Evolutionary conservation across 2,329 filamentous ascomycete species (phyloP), one percentile per base, ranked within the genome.

Genomic region (Aspergillus clavatus): DNA sequence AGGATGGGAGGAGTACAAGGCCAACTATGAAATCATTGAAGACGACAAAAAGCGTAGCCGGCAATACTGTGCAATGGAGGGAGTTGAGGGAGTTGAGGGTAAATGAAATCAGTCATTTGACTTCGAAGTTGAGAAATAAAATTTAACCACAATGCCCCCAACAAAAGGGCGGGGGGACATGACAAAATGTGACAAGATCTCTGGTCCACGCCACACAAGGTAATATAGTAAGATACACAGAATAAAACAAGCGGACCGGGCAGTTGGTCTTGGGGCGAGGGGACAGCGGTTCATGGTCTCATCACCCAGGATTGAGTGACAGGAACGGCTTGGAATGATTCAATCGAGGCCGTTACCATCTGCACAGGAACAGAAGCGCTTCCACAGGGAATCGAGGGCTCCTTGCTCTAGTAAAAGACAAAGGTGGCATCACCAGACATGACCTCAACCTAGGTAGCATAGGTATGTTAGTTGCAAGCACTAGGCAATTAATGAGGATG

Each of bases 401-500:
- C 19, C 16, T 10, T 48, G 54, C 16, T 58, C 50, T 55, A 59
- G 52, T 66, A 70, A 54, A 73, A 69, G 53, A 76, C 70, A 59
- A 73, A 76, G 49, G 67, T 72, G 43, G 75, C 76, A 23, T 69
- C 70, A 48, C 76, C 76, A 22, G 71, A 72, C 48, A 68, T 61
- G 45, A 77, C 63, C 47, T 73, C 64, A 45, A 77, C 73, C 76
- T 79, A 41, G n/a, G n/a, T 27, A 31, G 21, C 59, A 41, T 24
- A 42, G 11, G 35, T 12, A 21, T 19, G 31, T 37, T 33, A 45
- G 43, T 45, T n/a, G n/a, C 48, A 46, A 45, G 49, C 38, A 38
- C 45, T 33, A 29, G 12, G 40, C 8, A 31, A 31, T 12, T 18
- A 38, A 42, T 21, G n/a, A 38, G 22, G 19, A 37, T 19, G 11